Evolutionary conservation across 1,284 basidiomycete species (phyloP), one percentile per base, ranked within the genome.

Genomic region (Apiotrichum mycotoxinovorans): DNA sequence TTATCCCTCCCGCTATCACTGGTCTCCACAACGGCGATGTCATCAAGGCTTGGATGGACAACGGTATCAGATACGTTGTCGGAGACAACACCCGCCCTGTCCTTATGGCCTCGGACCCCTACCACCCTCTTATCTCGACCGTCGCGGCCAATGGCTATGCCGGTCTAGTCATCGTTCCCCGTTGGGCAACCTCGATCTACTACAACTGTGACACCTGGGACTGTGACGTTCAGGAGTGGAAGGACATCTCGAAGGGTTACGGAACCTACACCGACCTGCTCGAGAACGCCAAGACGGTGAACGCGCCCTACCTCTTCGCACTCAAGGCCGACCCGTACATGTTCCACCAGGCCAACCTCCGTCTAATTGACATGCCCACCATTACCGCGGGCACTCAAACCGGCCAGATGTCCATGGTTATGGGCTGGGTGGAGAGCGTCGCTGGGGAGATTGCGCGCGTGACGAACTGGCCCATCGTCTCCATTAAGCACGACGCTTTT

Each of bases 281-380:
- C 23, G 15, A 27, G 8, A 48, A 48, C 50, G 50, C 55, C 18
- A 30, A 43, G 44, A n/a, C 27, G 2, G 45, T 43, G 38, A 56
- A 56, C 50, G 33, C 37, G 11, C 37, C 44, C 3, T 56, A 56
- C 45, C 43, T 56, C 23, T 30, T 56, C 27, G 22, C 37, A 7
- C 55, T 56, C 35, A 25, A 46, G 38, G 37, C 44, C 18, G 55
- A 56, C 40, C 55, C 55, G 5, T 56, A 52, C 55, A 56, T 56
- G 55, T 56, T 56, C 55, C 55, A 56, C 55, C 55, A 56, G 45
- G 55, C 55, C 55, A 56, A 56, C 45, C 14, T 56, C 50, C 55
- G 55, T n/a, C 20, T 25, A 44, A 35, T 20, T 9, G 55, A 56
- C 50, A 52, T 52, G 50, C 44, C 49, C 9, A 46, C 43, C 14